Base-by-base conservation (phyloP, 345 rosid species). In the Orychophragmus violaceus region DNA sequence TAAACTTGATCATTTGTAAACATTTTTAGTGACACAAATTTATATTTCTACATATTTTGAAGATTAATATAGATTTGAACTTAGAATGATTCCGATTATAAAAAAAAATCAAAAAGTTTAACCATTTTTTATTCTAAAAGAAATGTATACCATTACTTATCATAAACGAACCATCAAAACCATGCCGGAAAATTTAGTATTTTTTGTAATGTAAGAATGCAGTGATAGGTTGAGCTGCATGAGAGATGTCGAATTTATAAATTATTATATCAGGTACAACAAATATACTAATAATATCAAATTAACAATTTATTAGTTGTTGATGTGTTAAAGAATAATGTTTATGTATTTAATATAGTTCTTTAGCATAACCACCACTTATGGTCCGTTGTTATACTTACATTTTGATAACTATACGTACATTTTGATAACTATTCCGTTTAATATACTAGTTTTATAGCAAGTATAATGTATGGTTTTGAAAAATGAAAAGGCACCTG, bases 301-400 rank as follows among this genome's bases (percentile, higher is more conserved):
- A n/a, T n/a, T n/a, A n/a, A n/a, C n/a, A n/a, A n/a, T n/a, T n/a
- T n/a, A n/a, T n/a, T n/a, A n/a, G n/a, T n/a, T n/a, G n/a, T n/a
- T n/a, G n/a, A n/a, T n/a, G n/a, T n/a, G n/a, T n/a, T 36, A 61
- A 2, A 39, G 29, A 60, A 59, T 3, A 27, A 5, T 45, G 14
- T 56, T 56, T 45, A 12, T 49, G 52, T 28, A 46, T 24, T 25
- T 35, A 56, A 36, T 2, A 54, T 32, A 44, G 63, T 32, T 62
- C 23, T 29, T 55, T 71, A 19, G 21, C 70, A 59, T 57, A 72
- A 65, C 54, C 42, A 65, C 61, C 54, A 65, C 61, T 29, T 21
- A 22, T 50, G 29, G 76, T 72, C 76, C 50, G 71, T 35, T 37
- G 76, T 37, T 49, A 28, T 48, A 72, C 36, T 33, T 64, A 56